Conservation (phyloP, 2,329 filamentous ascomycete species). For the Fusarium sp. region DNA sequence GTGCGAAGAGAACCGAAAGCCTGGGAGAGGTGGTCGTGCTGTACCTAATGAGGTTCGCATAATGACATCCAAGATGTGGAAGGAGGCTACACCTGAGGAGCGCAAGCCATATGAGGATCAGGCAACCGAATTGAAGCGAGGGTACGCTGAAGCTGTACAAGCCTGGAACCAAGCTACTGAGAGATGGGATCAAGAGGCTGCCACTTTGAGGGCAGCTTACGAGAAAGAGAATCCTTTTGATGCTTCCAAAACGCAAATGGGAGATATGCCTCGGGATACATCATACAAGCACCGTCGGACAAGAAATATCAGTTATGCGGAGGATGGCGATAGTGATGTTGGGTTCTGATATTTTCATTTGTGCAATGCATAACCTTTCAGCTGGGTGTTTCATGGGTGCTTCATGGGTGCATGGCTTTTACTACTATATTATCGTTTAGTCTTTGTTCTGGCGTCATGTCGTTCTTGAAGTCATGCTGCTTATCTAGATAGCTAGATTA, state of each 20-base stretch:
- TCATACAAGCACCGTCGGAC: constrained; percentile 51
- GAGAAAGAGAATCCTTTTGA: constrained; percentile 61
- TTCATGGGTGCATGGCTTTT: constrained; percentile 14
- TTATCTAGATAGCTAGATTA: constrained; percentile 5
- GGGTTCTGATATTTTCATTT: constrained; percentile 31
- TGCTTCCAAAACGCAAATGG: constrained; percentile 39
- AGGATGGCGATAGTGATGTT: constrained; percentile 48
- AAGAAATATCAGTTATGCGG: constrained; percentile 54
- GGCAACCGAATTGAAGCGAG: constrained; percentile 75
- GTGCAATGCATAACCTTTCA: constrained; percentile 13
- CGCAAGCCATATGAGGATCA: constrained; percentile 82
- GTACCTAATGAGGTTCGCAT: constrained; percentile 84
- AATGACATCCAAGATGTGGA: constrained; percentile 92
- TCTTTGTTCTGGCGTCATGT: not conserved
- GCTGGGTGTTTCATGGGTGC: constrained; percentile 23
- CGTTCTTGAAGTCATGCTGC: not conserved
- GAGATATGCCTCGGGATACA: constrained; percentile 38
- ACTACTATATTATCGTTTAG: constrained; percentile 1
- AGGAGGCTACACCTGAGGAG: constrained; percentile 74
- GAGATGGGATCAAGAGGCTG: constrained; percentile 78
- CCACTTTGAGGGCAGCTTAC: constrained; percentile 63
- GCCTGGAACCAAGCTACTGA: constrained; percentile 70
- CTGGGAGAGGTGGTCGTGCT: constrained; percentile 69
- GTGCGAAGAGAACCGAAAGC: constrained; percentile 72
- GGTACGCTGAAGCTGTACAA: constrained; percentile 67